These are phyloP conservation scores for Nitzschia sp. DNA, from an alignment of 108 stramenopile species.

Conservation along the genomic window DNA sequence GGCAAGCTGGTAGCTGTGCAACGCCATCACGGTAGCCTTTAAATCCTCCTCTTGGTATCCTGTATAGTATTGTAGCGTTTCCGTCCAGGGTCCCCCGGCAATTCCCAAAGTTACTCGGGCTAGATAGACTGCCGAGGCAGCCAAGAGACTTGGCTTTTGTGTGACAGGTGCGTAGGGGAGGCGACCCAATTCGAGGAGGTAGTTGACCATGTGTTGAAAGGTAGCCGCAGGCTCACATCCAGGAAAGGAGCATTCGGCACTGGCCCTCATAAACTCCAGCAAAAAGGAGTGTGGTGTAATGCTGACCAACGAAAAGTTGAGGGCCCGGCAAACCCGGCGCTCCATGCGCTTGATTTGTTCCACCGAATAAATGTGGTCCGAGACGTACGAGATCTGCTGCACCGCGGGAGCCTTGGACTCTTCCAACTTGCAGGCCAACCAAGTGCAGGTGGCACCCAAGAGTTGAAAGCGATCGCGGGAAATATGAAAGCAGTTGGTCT, in stretches of 20 bases:
- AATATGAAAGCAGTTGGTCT: slow-evolving; percentile 47
- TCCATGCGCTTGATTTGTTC: slow-evolving; percentile 72
- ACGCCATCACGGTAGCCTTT: slow-evolving; percentile 43
- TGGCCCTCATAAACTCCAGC: slow-evolving; percentile 64
- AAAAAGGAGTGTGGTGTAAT: slow-evolving; percentile 61
- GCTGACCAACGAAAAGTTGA: slow-evolving; percentile 49
- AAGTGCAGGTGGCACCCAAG: slow-evolving; percentile 70
- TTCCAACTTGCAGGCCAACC: slow-evolving; percentile 79
- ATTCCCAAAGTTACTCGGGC: slow-evolving; percentile 72
- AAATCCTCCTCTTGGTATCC: slow-evolving; percentile 56
- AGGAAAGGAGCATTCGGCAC: slow-evolving; percentile 38
- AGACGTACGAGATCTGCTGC: slow-evolving; percentile 71
- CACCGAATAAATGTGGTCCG: slow-evolving; percentile 60
- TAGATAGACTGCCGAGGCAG: slow-evolving; percentile 80
- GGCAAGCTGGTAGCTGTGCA: slow-evolving; percentile 51
- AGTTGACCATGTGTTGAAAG: slow-evolving; percentile 57
- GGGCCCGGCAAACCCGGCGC: slow-evolving; percentile 52
- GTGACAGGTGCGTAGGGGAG: slow-evolving; percentile 59
- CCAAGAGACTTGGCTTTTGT: slow-evolving; percentile 54
- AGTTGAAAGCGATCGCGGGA: slow-evolving; percentile 50
- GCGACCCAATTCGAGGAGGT: slow-evolving; percentile 71
- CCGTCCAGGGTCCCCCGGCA: slow-evolving; percentile 43
- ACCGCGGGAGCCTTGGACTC: slow-evolving; percentile 50
- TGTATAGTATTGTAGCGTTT: slow-evolving; percentile 66
- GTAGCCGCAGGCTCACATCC: slow-evolving; percentile 20